A percentile compares a stretch with the other conserved stretches of the same genome.
These are phyloP conservation scores for Linnemannia zychae DNA, from an alignment of 192 early-diverging fungal species.

Conservation along the genomic window DNA sequence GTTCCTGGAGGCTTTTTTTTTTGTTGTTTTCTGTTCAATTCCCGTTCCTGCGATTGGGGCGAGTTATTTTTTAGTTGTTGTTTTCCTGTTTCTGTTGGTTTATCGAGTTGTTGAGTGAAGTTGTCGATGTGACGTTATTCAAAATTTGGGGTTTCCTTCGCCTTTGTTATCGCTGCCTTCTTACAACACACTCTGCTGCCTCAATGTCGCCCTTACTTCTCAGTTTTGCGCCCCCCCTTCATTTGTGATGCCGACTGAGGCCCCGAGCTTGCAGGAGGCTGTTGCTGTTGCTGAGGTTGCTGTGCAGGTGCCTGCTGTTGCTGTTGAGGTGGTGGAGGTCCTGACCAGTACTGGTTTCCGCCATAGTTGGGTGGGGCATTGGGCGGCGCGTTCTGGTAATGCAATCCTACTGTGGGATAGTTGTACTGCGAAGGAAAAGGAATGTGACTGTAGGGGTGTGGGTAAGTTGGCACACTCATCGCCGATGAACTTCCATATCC, in stretches of 20 bases:
- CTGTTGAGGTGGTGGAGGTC: slow-evolving; percentile 16
- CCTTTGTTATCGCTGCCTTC: not conserved
- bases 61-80: not conserved
- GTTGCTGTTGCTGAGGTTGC: slow-evolving; percentile 1
- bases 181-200: too few relatives aligned
- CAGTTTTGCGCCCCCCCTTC: not conserved
- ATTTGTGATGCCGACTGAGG: not conserved
- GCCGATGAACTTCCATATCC: slow-evolving; percentile 48
- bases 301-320: slow-evolving; percentile 2
- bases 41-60: not conserved
- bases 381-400: slow-evolving; percentile 27
- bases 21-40: not conserved
- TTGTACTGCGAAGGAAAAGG: slow-evolving; percentile 26
- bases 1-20: not conserved
- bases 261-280: not conserved
- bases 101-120: too few relatives aligned
- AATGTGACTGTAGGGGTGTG: slow-evolving; percentile 23
- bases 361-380: not conserved
- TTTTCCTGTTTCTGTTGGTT: not conserved
- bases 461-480: slow-evolving; percentile 37
- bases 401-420: slow-evolving; percentile 26
- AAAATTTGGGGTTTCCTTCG: too few relatives aligned
- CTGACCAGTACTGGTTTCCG: slow-evolving; percentile 28
- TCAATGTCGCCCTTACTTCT: not conserved
- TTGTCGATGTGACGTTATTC: too few relatives aligned